These are phyloP conservation scores for Isatis tinctoria DNA, from an alignment of 345 rosid genomes.

Conservation along the genomic window DNA sequence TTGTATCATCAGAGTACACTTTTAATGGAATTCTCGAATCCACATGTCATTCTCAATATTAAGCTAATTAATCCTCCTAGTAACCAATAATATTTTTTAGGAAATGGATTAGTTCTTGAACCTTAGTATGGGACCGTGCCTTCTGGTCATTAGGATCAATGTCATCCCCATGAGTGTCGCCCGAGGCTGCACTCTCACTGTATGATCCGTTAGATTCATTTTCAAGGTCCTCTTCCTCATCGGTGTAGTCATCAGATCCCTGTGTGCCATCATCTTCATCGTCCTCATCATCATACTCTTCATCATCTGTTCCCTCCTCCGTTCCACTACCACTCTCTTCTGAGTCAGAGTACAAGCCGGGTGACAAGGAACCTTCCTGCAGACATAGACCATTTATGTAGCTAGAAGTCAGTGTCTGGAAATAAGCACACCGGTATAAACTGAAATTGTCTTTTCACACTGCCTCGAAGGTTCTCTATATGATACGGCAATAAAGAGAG, in stretches of 20 bases:
- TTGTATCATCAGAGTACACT: not conserved
- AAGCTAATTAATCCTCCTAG: not conserved
- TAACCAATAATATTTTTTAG: not conserved
- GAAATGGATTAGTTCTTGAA: not conserved
- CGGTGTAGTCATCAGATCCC: constrained; percentile 44
- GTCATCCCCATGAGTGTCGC: constrained; percentile 34
- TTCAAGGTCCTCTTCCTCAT: constrained; percentile 49
- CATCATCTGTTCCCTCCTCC: constrained; percentile 83
- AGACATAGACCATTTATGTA: constrained; percentile 29
- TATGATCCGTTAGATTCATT: constrained; percentile 46
- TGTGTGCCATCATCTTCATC: constrained; percentile 43
- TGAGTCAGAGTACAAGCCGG: constrained; percentile 76
- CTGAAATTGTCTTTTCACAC: not conserved
- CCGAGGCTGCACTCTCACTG: constrained; percentile 43
- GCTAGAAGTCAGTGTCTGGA: constrained; percentile 26
- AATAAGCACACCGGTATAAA: not conserved
- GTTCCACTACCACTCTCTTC: constrained; percentile 79
- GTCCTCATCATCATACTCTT: constrained; percentile 75
- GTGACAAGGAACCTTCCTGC: constrained; percentile 77
- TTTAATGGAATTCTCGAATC: not conserved
- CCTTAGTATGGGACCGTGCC: constrained; percentile 37
- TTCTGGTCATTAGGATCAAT: constrained; percentile 42
- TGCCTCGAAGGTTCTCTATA: constrained; percentile 1
- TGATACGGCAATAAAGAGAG: not conserved
- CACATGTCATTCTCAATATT: not conserved